Evolutionary conservation across 306 rosid genomes (phyloP).

Genomic region (Myrica gale): DNA sequence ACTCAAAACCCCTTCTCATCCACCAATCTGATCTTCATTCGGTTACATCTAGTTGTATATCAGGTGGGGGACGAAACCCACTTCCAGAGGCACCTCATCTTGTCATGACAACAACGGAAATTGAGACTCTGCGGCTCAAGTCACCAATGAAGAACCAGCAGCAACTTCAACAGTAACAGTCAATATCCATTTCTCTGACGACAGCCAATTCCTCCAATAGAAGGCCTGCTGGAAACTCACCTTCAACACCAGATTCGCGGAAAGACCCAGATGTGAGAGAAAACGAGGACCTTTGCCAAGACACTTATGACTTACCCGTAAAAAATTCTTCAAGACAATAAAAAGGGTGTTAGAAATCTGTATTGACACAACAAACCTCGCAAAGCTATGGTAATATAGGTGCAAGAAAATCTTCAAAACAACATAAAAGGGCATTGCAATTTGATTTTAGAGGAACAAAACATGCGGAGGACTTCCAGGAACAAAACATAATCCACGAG

Average conservation of each 20-base stretch:
- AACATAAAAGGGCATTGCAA: background rate
- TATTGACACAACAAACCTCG: background rate
- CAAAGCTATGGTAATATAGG: background rate
- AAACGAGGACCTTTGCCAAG: too few relatives aligned
- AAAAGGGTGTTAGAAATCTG: accelerated
- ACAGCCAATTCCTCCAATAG: constrained; percentile 55
- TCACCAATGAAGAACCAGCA: constrained; percentile 99
- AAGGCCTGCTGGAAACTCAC: constrained; percentile 76
- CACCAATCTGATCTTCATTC: too few relatives aligned
- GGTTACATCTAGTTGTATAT: too few relatives aligned
- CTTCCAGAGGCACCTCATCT: constrained; percentile 98
- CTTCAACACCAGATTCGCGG: constrained; percentile 55
- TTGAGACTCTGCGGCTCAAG: constrained; percentile 90
- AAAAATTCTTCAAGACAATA: accelerated
- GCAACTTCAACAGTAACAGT: constrained; percentile 80
- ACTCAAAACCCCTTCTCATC: too few relatives aligned
- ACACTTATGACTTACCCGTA: too few relatives aligned
- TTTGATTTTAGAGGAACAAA: background rate
- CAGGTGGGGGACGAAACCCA: constrained; percentile 93
- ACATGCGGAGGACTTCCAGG: background rate
- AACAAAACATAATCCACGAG: background rate
- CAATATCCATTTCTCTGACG: constrained; percentile 61
- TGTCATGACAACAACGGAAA: constrained; percentile 88
- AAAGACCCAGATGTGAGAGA: constrained; percentile 53
- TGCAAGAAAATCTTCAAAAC: background rate